A percentile compares a stretch with the other conserved stretches of the same genome.
These are phyloP conservation scores for Phtheirospermum japonicum DNA, from an alignment of 257 asterid genomes.

Conservation along the genomic window DNA sequence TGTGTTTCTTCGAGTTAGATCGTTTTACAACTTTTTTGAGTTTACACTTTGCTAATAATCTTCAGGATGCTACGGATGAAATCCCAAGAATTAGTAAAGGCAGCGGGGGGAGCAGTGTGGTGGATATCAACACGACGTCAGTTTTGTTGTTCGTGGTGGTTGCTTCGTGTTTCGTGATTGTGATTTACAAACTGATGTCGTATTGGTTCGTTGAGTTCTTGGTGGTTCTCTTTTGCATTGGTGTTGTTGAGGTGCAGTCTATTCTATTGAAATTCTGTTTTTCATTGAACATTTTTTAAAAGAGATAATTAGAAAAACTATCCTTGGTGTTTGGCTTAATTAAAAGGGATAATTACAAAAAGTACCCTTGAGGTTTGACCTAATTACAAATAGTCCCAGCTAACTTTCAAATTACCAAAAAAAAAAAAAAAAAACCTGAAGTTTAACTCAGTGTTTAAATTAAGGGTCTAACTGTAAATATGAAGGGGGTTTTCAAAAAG, in stretches of 20 bases:
- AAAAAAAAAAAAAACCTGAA: too few species aligned
- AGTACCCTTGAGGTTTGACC: too few species aligned
- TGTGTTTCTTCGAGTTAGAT: too few species aligned
- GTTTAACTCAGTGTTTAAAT: too few species aligned
- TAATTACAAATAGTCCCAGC: too few species aligned
- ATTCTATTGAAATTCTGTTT: slow-evolving; percentile 13
- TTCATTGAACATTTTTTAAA: too few species aligned
- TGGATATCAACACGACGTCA: slow-evolving; percentile 73
- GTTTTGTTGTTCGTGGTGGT: slow-evolving; percentile 70
- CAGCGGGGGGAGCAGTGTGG: slow-evolving; percentile 52
- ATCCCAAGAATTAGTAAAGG: slow-evolving; percentile 40
- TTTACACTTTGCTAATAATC: slow-evolving; percentile 17
- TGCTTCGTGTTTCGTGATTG: slow-evolving; percentile 82
- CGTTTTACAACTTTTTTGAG: too few species aligned
- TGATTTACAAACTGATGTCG: slow-evolving; percentile 79
- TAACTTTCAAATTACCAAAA: too few species aligned
- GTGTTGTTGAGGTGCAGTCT: slow-evolving; percentile 72
- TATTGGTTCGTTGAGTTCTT: slow-evolving; percentile 76
- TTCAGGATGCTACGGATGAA: slow-evolving; percentile 69
- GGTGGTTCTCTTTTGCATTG: slow-evolving; percentile 84
- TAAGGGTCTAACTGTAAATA: too few species aligned
- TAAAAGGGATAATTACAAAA: too few species aligned
- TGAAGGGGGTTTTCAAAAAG: too few species aligned
- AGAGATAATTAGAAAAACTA: too few species aligned
- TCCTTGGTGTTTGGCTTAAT: neutral